Evolutionary conservation across 164 flowering plant genomes (phyloP).

Genomic region (Vitis cinerea): DNA sequence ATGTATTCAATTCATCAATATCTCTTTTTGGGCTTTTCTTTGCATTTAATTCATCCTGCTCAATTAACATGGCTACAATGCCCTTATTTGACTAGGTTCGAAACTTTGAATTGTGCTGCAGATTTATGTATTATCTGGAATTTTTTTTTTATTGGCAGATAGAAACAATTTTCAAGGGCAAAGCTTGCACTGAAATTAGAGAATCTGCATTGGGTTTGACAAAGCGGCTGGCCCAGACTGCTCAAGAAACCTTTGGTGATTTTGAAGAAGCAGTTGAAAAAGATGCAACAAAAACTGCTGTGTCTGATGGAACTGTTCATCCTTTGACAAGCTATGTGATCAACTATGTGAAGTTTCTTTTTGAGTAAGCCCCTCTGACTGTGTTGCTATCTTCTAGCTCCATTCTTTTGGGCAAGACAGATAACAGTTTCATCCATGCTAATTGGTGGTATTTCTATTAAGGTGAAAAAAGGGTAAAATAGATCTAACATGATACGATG

Average conservation of each 20-base stretch:
- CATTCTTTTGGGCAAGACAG: not conserved
- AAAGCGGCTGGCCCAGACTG: conserved; percentile 89
- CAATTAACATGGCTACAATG: too few relatives aligned
- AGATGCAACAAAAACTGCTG: conserved; percentile 97
- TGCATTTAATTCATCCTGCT: too few relatives aligned
- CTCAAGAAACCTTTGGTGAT: conserved; percentile 91
- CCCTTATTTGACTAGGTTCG: too few relatives aligned
- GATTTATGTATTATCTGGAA: too few relatives aligned
- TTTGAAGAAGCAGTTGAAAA: conserved; percentile 98
- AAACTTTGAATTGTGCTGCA: too few relatives aligned
- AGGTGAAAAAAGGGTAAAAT: too few relatives aligned
- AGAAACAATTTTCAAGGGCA: conserved; percentile 68
- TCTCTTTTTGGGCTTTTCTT: too few relatives aligned
- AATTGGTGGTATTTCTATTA: too few relatives aligned
- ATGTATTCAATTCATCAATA: too few relatives aligned
- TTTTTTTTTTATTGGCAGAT: conserved; percentile 41
- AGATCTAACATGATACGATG: too few relatives aligned
- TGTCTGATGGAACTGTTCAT: conserved; percentile 94
- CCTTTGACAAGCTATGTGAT: conserved; percentile 97
- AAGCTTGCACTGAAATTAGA: conserved; percentile 80
- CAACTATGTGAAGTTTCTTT: conserved; percentile 87
- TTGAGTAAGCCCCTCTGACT: conserved; percentile 66
- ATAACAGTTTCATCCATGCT: not conserved
- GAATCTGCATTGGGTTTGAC: conserved; percentile 80
- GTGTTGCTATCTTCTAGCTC: not conserved